Conservation (phyloP, 163 green algal genomes). For the Coccomyxa subellipsoidea region DNA sequence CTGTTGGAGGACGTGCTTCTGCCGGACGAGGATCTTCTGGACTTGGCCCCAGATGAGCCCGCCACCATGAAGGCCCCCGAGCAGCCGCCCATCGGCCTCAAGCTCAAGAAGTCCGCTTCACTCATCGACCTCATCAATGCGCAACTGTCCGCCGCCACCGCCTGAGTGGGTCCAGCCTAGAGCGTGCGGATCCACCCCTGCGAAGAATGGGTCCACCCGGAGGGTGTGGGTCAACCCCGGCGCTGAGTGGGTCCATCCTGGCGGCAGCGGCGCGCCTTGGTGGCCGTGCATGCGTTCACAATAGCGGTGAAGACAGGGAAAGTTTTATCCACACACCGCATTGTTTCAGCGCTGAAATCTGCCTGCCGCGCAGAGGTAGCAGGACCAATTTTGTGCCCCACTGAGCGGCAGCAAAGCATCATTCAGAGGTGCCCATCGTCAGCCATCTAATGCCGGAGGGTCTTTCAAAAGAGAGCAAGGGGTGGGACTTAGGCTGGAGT, state of each 20-base stretch:
- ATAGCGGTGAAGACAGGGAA: neutral
- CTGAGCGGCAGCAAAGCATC: neutral
- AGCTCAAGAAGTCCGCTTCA: slow-evolving; percentile 43
- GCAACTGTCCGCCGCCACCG: slow-evolving; percentile 1
- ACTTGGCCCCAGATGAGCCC: neutral
- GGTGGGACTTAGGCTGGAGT: neutral
- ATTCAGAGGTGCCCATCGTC: neutral
- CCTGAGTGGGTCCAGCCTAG: neutral
- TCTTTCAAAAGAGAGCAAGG: neutral
- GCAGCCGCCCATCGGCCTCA: slow-evolving; percentile 42
- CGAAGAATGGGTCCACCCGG: neutral
- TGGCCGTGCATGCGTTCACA: neutral
- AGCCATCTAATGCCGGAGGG: neutral
- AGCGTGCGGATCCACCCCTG: neutral
- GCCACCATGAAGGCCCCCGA: neutral
- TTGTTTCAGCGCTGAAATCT: neutral
- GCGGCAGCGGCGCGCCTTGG: neutral
- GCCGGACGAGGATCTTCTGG: neutral
- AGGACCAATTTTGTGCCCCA: neutral
- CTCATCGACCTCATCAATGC: slow-evolving; percentile 47
- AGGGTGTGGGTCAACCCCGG: no score
- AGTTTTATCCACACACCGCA: neutral
- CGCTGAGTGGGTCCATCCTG: neutral
- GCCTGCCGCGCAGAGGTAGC: neutral
- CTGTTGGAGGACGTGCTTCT: slow-evolving; percentile 8